Evolutionary conservation across 495 filamentous ascomycete species (phyloP), one percentile per base, ranked within the genome.

Genomic region (Penicillium dipodomyicola): DNA sequence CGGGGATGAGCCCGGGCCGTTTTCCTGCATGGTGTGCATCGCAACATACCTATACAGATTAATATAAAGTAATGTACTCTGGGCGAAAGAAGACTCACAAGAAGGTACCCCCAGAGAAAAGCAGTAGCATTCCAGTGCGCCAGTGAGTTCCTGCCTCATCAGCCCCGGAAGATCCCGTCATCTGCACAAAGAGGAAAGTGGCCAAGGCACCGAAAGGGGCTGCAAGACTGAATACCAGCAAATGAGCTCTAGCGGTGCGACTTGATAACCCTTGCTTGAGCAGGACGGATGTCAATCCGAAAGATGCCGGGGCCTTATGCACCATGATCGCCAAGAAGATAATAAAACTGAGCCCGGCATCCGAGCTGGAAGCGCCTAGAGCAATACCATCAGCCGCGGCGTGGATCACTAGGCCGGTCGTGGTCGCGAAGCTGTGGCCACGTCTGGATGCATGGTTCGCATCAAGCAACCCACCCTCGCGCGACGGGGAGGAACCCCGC

Each of bases 1-100:
- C 54, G 65, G 82, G 61, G 53, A 66, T 39, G 47, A 76, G 60
- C 49, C 74, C 54, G 59, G 72, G 55, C 84, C 83, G 43, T 87
- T 85, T 64, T 96, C 91, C 67, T 93, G 90, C 91, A 97, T 96
- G 3, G 92, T 91, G 67, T 98, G 94, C 93, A 97, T 96, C 2
- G 94, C 95, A 27, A 98, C 94, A 66, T 98, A 97, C 67, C 92
- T 96, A 52, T 11, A 20, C 10, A 17, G 40, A 4, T 39, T 11
- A 49, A 72, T 56, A 69, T 58, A 47, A 39, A 44, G 43, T 7
- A 41, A 27, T 54, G 25, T 44, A 23, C 17, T 35, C 17, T 35
- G 11, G 11, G 25, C 9, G 5, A 27, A 52, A 43, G 29, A 40
- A 54, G 10, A 81, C 89, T 82, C 73, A 96, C 91, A 98, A 76